Evolutionary conservation across 129 eudicot species (phyloP).

Genomic region (Dittrichia graveolens): DNA sequence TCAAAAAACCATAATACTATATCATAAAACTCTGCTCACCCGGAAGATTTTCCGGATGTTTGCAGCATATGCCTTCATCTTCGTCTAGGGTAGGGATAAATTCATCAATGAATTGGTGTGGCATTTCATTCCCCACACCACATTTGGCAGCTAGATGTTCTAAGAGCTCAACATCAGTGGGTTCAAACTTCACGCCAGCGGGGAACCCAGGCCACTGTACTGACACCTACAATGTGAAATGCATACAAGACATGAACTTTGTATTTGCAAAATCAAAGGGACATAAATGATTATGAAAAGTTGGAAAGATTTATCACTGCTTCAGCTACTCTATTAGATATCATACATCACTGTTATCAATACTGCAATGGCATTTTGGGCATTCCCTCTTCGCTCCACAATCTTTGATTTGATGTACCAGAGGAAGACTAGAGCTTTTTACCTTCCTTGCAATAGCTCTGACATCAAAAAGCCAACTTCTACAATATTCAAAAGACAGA

Average conservation of each 20-base stretch:
- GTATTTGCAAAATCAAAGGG: neutral
- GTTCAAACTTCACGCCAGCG: constrained; percentile 88
- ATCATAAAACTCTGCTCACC: constrained; percentile 46
- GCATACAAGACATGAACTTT: constrained; percentile 7
- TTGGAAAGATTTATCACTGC: constrained; percentile 2
- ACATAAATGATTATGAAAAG: neutral
- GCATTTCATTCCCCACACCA: constrained; percentile 49
- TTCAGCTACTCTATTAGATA: constrained; percentile 18
- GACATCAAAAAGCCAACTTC: constrained; percentile 76
- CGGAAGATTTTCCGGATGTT: constrained; percentile 91
- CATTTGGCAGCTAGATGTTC: constrained; percentile 82
- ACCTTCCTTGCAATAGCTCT: constrained; percentile 75
- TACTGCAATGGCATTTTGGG: constrained; percentile 65
- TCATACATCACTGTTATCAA: constrained; percentile 85
- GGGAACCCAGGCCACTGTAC: constrained; percentile 91
- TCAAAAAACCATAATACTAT: neutral
- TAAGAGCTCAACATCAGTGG: constrained; percentile 75
- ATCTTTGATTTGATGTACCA: constrained; percentile 61
- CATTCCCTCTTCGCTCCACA: constrained; percentile 76
- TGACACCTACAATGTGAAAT: constrained; percentile 49
- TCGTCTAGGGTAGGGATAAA: constrained; percentile 84
- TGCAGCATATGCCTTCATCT: constrained; percentile 75
- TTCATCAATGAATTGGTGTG: constrained; percentile 75
- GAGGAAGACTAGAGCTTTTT: constrained; percentile 54
- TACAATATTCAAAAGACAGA: constrained; percentile 33